phyloP scores from a whole-genome alignment of 2,329 filamentous ascomycete species.

The Coleophoma eucalyptorum region DNA sequence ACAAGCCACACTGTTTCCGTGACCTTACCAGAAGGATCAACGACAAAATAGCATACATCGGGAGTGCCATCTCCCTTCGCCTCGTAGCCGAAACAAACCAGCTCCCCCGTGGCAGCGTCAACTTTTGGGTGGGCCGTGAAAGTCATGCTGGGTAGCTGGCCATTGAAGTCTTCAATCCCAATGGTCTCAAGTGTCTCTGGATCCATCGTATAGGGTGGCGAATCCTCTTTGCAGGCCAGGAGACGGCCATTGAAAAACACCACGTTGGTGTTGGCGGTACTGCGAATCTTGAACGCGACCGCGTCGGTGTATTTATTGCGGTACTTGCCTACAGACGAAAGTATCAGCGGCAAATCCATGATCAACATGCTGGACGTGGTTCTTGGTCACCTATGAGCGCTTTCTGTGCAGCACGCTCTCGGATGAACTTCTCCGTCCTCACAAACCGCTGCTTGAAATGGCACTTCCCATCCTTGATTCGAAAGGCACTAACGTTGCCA shows the following conservation, averaged over 20 bases:
- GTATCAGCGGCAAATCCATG: too few species aligned
- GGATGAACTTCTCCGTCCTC: conserved; percentile 18
- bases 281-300: conserved; percentile 49
- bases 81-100: conserved; percentile 46
- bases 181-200: conserved; percentile 38
- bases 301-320: conserved; percentile 42
- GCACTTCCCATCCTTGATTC: conserved; percentile 17
- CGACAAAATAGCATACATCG: conserved; percentile 41
- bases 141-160: conserved; percentile 39
- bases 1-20: conserved; percentile 41
- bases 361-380: too few species aligned
- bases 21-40: conserved; percentile 36
- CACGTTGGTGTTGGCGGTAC: conserved; percentile 56
- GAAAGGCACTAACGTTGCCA: conserved; percentile 22
- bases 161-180: conserved; percentile 40
- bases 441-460: conserved; percentile 22
- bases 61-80: conserved; percentile 36
- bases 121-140: conserved; percentile 49
- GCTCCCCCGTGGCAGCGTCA: conserved; percentile 43
- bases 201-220: conserved; percentile 45
- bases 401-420: conserved; percentile 10
- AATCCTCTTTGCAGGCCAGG: conserved; percentile 46
- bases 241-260: conserved; percentile 50
- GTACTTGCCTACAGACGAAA: too few species aligned
- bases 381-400: conserved; percentile 42